phyloP scores from a whole-genome alignment of 257 asterid genomes.

The Apocynum venetum region DNA sequence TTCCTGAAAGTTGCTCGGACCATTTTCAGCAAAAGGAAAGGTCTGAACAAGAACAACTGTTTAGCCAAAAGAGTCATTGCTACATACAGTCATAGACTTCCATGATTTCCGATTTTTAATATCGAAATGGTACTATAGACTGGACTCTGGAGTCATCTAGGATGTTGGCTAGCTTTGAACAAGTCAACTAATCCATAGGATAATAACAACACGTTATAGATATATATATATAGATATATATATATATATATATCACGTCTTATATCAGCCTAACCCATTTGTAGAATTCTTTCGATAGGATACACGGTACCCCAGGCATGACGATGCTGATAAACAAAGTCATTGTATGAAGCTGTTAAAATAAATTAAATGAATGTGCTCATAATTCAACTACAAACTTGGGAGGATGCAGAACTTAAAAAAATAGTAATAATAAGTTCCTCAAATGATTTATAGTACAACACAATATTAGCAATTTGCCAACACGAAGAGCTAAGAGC shows the following conservation, averaged over 20 bases:
- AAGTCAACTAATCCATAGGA: not conserved
- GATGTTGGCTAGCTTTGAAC: not conserved
- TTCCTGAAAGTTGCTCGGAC: too few relatives aligned
- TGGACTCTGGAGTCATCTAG: not conserved
- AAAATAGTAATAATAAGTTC: not conserved
- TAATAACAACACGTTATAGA: not conserved
- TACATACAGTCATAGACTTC: not conserved
- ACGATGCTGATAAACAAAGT: too few relatives aligned
- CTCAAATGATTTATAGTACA: conserved; percentile 6
- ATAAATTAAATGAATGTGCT: not conserved
- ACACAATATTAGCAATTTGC: conserved; percentile 1
- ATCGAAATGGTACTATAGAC: not conserved
- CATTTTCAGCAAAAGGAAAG: too few relatives aligned
- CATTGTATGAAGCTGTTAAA: not conserved
- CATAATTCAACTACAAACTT: not conserved
- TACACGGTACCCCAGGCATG: too few relatives aligned
- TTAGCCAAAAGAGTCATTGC: too few relatives aligned
- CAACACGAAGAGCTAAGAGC: not conserved
- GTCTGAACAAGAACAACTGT: too few relatives aligned
- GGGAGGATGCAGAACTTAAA: not conserved
- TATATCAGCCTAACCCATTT: too few relatives aligned
- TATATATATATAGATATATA: too few relatives aligned
- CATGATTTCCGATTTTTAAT: not conserved
- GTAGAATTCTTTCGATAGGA: too few relatives aligned
- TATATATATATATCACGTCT: too few relatives aligned